Evolutionary conservation across 345 rosid genomes (phyloP).

Genomic region (Hibiscus trionum): DNA sequence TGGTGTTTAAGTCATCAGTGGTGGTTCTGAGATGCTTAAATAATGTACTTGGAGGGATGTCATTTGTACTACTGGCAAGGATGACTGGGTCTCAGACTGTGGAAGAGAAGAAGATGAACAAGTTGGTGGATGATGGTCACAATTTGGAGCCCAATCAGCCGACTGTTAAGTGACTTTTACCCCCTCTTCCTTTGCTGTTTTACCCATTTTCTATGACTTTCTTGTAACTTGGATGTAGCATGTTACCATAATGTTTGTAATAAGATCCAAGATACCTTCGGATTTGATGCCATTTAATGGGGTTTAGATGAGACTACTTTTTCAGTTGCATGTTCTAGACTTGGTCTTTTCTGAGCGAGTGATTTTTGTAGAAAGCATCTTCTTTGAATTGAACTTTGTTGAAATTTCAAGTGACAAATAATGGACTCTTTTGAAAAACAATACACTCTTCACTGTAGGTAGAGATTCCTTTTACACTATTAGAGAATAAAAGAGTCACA

Average conservation of each 20-base stretch:
- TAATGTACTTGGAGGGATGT: constrained; percentile 83
- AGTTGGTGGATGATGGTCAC: constrained; percentile 21
- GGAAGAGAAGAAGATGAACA: constrained; percentile 17
- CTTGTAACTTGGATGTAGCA: not conserved
- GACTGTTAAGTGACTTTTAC: constrained; percentile 7
- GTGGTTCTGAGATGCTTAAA: constrained; percentile 70
- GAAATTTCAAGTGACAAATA: no score
- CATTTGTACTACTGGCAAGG: constrained; percentile 88
- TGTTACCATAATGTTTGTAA: not conserved
- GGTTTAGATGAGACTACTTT: no score
- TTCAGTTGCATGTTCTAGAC: no score
- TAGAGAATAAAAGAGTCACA: not conserved
- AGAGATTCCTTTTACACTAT: no score
- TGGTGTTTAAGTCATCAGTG: constrained; percentile 76
- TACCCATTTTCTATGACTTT: constrained; percentile 20
- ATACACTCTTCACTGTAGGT: no score
- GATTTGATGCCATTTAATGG: no score
- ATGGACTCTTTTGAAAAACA: no score
- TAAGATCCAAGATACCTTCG: not conserved
- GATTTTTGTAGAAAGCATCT: no score
- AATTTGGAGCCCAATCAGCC: constrained; percentile 16
- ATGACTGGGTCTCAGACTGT: constrained; percentile 85
- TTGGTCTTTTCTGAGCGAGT: no score
- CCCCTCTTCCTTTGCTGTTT: not conserved
- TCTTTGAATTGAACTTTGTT: no score